Base-by-base conservation (phyloP, 2,329 filamentous ascomycete genomes). In the Zymoseptoria pseudotritici region DNA sequence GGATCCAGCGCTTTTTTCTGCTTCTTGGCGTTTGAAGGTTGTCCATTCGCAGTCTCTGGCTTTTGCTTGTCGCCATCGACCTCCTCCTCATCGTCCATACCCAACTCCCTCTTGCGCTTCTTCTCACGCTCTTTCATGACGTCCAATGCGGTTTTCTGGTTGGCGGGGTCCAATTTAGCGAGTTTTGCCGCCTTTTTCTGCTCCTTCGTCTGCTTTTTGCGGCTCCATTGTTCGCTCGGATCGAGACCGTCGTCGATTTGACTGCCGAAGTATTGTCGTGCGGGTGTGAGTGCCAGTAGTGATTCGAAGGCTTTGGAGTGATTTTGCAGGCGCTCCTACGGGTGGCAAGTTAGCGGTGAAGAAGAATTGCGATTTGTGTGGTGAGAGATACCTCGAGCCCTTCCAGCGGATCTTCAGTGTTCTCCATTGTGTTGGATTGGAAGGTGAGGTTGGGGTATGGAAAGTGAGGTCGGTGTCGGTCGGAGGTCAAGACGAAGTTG, bases 161-260 rank as follows among this genome's bases (percentile, higher is more conserved):
- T 91, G 66, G 93, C 90, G 24, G 94, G 92, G 70, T 97, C 90
- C 50, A 97, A 83, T 78, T 97, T 97, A 61, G 89, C 90, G 72
- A 87, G 84, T 77, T 91, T 91, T 58, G 91, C 89, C 66, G 88
- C 86, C 63, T 86, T 85, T 61, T 90, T 90, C 75, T 96, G 84
- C 74, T 91, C 89, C 74, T 96, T 96, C 55, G 91, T 93, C 78
- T 97, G 92, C 80, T 97, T 97, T 78, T 94, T 96, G 72, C 88
- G 88, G 74, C 87, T 86, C 91, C 91, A 96, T 86, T 97, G 91
- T 70, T 94, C 89, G 75, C 83, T 91, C 63, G 83, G 88, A 72
- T 96, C 91, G 73, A 92, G 86, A 58, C 87, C 90, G 46, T 73
- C 71, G 49, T 67, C 70, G 17, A 72, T 70, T 54, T 72, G 70